Percentiles rank a stretch among this genome's conserved stretches.
phyloP scores from a whole-genome alignment of 164 flowering plant species.

The Dillenia turbinata region DNA sequence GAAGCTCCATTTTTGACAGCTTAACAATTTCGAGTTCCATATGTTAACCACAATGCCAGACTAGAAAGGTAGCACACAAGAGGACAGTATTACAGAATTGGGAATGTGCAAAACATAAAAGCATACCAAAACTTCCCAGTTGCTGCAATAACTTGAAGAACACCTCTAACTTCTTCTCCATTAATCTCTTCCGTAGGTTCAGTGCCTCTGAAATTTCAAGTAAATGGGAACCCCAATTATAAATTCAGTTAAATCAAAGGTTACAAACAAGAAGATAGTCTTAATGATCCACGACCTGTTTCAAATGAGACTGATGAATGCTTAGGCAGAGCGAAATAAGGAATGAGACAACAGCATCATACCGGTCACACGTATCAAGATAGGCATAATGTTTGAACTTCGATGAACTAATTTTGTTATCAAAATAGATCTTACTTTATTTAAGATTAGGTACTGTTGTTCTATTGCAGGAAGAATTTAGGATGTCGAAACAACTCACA shows the following conservation, averaged over 20 bases:
- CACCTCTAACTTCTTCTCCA: conserved; percentile 50
- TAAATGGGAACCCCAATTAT: no score
- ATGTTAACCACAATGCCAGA: background rate
- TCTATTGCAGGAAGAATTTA: no score
- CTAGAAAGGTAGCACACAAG: background rate
- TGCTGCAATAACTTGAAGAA: conserved; percentile 60
- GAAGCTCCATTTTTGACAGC: no score
- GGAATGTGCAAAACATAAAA: background rate
- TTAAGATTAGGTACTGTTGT: no score
- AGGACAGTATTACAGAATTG: background rate
- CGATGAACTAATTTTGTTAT: background rate
- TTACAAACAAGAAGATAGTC: no score
- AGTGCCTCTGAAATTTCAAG: conserved; percentile 12
- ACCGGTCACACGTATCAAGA: no score
- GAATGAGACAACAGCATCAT: background rate
- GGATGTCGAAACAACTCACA: no score
- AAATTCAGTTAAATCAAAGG: no score
- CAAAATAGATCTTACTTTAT: background rate
- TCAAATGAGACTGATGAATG: no score
- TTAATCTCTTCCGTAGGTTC: conserved; percentile 28
- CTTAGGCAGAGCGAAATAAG: background rate
- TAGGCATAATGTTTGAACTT: background rate
- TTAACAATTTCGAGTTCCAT: no score
- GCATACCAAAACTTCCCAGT: conserved; percentile 80
- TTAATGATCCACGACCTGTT: no score